Evolutionary conservation across 805 yeast species (phyloP).

Genomic region (Myxozyma lipomycoides): DNA sequence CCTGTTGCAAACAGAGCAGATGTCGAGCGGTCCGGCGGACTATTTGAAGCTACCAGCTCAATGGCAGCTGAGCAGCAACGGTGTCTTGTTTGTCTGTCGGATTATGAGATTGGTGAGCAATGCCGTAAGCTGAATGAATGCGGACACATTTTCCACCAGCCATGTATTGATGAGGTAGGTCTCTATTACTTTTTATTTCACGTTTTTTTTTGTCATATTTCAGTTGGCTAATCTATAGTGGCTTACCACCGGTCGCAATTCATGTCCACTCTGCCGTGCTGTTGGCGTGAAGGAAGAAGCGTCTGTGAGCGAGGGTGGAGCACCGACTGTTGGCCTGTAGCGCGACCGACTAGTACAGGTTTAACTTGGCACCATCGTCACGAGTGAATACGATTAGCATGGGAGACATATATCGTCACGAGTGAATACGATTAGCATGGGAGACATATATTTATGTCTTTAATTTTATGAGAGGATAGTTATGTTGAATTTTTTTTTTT

Average conservation of each 20-base stretch:
- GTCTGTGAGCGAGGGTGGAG: no score
- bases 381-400: no score
- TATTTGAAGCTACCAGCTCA: constrained; percentile 24
- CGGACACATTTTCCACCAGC: constrained; percentile 51
- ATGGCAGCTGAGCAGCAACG: constrained; percentile 33
- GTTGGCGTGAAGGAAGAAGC: constrained; percentile 35
- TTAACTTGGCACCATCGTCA: no score
- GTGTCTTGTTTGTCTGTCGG: constrained; percentile 53
- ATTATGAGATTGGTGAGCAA: constrained; percentile 46
- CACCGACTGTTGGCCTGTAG: no score
- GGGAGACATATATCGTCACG: no score
- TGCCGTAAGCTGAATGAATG: constrained; percentile 47
- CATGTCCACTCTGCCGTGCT: constrained; percentile 48
- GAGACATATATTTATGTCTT: no score
- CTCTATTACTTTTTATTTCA: no score
- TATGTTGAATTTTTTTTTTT: no score
- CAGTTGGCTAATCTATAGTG: constrained; percentile 34
- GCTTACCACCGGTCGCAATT: constrained; percentile 44
- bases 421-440: no score
- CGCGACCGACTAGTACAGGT: no score
- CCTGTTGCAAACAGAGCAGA: constrained; percentile 45
- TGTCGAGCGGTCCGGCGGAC: constrained; percentile 41
- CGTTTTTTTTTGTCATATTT: neutral
- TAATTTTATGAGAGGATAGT: no score
- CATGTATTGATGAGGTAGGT: constrained; percentile 49